Percentiles rank a stretch among this genome's conserved stretches.
Conservation (phyloP, 352 stramenopile genomes). For the Pythium monospermum region DNA sequence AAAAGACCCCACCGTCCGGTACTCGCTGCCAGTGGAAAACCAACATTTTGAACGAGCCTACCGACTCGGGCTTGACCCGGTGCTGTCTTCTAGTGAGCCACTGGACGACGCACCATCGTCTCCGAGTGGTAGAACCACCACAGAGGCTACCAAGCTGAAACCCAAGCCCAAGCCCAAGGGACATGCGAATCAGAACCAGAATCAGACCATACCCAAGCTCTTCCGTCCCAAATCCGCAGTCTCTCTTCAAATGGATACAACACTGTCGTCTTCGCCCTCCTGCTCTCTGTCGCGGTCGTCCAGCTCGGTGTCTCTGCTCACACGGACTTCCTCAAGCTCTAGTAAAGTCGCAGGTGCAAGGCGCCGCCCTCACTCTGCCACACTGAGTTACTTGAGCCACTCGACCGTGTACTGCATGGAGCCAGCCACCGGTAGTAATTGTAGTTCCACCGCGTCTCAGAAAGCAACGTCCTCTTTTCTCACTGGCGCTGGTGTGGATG, state of each 20-base stretch:
- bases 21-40: conserved; percentile 49
- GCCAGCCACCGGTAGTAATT: conserved; percentile 1
- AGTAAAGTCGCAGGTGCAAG: conserved; percentile 44
- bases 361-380: conserved; percentile 45
- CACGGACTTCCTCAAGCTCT: background rate
- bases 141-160: background rate
- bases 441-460: background rate
- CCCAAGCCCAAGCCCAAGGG: conserved; percentile 5
- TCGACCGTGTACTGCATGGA: conserved; percentile 56
- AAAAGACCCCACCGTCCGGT: conserved; percentile 40
- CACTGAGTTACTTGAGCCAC: conserved; percentile 41
- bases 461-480: too few relatives aligned
- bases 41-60: conserved; percentile 32
- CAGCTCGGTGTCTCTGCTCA: conserved; percentile 6
- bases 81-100: too few relatives aligned
- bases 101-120: too few relatives aligned
- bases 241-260: conserved; percentile 18
- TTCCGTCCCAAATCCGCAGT: conserved; percentile 23
- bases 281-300: background rate
- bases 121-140: background rate
- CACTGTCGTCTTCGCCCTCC: conserved; percentile 5
- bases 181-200: background rate
- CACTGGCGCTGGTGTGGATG: too few relatives aligned
- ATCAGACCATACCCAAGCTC: too few relatives aligned
- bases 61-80: conserved; percentile 42